Percentiles rank a stretch among this genome's conserved stretches.
Conservation (phyloP, 805 yeast genomes). For the Zygosaccharomyces kombuchaensis region DNA sequence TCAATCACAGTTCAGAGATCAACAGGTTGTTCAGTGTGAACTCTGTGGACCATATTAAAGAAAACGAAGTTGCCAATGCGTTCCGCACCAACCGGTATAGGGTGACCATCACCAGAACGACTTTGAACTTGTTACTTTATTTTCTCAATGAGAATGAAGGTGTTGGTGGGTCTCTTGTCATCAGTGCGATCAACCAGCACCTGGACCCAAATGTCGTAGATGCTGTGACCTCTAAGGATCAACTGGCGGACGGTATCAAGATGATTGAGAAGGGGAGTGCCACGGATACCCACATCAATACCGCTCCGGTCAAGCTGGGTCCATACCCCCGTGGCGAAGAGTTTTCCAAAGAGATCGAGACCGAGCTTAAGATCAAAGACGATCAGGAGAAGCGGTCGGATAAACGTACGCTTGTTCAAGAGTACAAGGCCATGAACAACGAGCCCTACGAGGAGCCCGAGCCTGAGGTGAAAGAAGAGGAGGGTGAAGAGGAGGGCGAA, state of each 20-base stretch:
- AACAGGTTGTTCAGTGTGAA: conserved; percentile 68
- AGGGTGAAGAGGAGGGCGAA: conserved; percentile 8
- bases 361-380: conserved; percentile 77
- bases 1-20: conserved; percentile 75
- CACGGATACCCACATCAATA: conserved; percentile 28
- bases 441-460: conserved; percentile 23
- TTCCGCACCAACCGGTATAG: conserved; percentile 71
- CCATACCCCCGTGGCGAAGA: conserved; percentile 83
- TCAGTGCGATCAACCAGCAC: conserved; percentile 81
- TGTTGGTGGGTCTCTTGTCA: conserved; percentile 83
- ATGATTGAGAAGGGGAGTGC: conserved; percentile 32
- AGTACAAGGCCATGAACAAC: conserved; percentile 56
- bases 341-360: conserved; percentile 74
- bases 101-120: conserved; percentile 73
- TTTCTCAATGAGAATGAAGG: conserved; percentile 89
- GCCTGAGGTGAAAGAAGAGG: conserved; percentile 10
- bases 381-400: conserved; percentile 46
- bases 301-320: conserved; percentile 66
- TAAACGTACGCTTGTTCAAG: conserved; percentile 53
- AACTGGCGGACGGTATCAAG: conserved; percentile 34
- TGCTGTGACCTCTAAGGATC: conserved; percentile 35
- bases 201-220: conserved; percentile 46
- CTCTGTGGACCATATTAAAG: conserved; percentile 73
- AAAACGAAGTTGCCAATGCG: conserved; percentile 74
- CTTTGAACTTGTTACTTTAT: conserved; percentile 76